Conservation (phyloP, 257 asterid genomes). For the Solanum lycopersicoides region DNA sequence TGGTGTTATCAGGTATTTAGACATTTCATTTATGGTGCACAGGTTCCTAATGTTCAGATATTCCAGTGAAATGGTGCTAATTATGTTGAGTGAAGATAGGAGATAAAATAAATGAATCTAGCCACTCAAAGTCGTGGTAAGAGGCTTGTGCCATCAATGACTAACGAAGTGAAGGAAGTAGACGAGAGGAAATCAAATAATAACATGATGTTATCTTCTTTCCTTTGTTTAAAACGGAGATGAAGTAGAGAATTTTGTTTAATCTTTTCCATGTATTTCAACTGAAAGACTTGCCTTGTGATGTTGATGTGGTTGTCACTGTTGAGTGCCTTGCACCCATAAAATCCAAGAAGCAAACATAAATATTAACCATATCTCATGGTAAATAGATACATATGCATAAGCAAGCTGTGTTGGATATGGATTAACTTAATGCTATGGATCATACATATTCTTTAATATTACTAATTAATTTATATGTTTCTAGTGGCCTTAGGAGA, state of each 20-base stretch:
- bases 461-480: not conserved
- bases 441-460: not conserved
- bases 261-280: not conserved
- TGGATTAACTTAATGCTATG: not conserved
- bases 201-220: not conserved
- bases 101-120: not conserved
- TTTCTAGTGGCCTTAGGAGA: slow-evolving; percentile 79
- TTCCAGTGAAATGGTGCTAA: not conserved
- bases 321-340: not conserved
- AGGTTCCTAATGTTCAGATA: not conserved
- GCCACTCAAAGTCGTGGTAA: not conserved
- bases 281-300: not conserved
- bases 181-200: not conserved
- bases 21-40: slow-evolving; percentile 1
- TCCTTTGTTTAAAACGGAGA: not conserved
- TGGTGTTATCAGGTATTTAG: slow-evolving; percentile 91
- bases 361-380: not conserved
- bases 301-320: not conserved
- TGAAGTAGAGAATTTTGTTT: not conserved
- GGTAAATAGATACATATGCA: not conserved
- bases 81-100: not conserved
- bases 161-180: not conserved
- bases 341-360: not conserved
- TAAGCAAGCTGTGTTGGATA: not conserved
- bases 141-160: not conserved